Evolutionary conservation across 139 green algal genomes (phyloP).

Genomic region (Tetratostichococcus sp.): DNA sequence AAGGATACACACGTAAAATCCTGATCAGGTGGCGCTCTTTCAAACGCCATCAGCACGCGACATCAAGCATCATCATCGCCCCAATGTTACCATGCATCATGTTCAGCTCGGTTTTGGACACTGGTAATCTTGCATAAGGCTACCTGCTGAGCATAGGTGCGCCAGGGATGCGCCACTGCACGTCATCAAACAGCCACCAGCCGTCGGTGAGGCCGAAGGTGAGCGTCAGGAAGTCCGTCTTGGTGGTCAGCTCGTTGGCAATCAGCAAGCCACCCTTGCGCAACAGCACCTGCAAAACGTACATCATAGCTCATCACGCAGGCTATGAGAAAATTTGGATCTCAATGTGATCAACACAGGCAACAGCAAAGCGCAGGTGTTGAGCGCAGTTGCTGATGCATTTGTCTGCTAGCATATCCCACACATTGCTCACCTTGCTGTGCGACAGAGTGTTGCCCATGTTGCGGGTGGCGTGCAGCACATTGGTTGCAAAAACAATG

Average conservation of each 20-base stretch:
- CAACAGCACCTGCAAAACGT: background rate
- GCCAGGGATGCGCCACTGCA: background rate
- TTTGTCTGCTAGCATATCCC: too few relatives aligned
- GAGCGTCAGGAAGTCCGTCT: conserved; percentile 16
- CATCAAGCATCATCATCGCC: too few relatives aligned
- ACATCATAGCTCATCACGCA: too few relatives aligned
- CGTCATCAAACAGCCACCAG: conserved; percentile 16
- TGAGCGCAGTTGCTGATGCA: too few relatives aligned
- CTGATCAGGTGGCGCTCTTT: too few relatives aligned
- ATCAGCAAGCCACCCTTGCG: conserved; percentile 12
- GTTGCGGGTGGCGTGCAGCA: conserved; percentile 13
- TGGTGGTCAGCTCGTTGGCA: conserved; percentile 5
- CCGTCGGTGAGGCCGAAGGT: conserved; percentile 15
- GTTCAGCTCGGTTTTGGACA: too few relatives aligned
- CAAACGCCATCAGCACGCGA: too few relatives aligned
- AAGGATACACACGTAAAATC: too few relatives aligned
- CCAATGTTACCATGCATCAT: too few relatives aligned
- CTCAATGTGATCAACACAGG: too few relatives aligned
- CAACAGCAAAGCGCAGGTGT: too few relatives aligned
- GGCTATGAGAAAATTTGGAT: background rate
- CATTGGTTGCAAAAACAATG: conserved; percentile 8
- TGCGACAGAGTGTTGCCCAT: background rate
- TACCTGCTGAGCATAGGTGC: conserved; percentile 13
- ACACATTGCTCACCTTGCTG: conserved; percentile 3
- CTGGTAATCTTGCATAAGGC: too few relatives aligned